Evolutionary conservation across 2,329 filamentous ascomycete species (phyloP).

Genomic region (Beauveria sp.): DNA sequence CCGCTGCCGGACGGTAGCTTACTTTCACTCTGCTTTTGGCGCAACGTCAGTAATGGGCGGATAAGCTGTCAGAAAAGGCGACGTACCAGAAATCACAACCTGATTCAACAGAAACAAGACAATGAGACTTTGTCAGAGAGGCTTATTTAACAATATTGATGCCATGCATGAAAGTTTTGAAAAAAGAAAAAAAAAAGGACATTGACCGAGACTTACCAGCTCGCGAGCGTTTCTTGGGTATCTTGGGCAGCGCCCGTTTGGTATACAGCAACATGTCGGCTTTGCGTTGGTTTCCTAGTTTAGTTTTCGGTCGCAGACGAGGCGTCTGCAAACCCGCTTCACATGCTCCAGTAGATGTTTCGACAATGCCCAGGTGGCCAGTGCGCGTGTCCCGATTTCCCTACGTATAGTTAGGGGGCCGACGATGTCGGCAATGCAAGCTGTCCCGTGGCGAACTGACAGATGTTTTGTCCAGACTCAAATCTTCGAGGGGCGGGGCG

Average conservation of each 20-base stretch:
- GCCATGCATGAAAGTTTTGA: neutral
- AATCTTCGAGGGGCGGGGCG: no score
- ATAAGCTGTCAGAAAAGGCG: neutral
- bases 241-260: slow-evolving; percentile 42
- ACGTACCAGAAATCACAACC: slow-evolving; percentile 47
- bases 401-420: no score
- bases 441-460: no score
- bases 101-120: slow-evolving; percentile 18
- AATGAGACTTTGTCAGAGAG: neutral
- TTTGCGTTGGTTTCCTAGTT: neutral
- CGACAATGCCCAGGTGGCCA: no score
- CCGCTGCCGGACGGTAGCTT: slow-evolving; percentile 12
- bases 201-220: slow-evolving; percentile 37
- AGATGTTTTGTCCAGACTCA: no score
- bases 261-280: slow-evolving; percentile 43
- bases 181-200: no score
- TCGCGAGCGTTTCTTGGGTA: slow-evolving; percentile 45
- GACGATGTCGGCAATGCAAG: no score
- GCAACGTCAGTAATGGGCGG: slow-evolving; percentile 13
- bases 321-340: neutral
- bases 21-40: slow-evolving; percentile 46
- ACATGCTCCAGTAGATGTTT: neutral
- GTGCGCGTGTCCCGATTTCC: no score
- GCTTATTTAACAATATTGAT: neutral
- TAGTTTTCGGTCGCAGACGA: slow-evolving; percentile 1